A percentile compares a stretch with the other conserved stretches of the same genome.
phyloP scores from a whole-genome alignment of 2,329 filamentous ascomycete genomes.

The Aspergillus spinulosporus region DNA sequence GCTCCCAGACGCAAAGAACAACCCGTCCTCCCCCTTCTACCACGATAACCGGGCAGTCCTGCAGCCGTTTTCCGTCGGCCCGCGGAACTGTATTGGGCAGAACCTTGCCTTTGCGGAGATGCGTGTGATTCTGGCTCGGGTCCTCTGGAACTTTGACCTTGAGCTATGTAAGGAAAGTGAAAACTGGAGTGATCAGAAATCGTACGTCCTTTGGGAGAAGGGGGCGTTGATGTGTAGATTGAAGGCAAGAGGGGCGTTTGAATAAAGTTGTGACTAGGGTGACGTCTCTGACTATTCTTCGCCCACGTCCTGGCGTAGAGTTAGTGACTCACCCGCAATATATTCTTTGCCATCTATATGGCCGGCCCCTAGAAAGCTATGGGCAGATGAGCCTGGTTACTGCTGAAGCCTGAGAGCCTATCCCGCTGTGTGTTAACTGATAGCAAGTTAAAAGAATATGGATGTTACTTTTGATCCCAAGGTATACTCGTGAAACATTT shows the following conservation, averaged over 20 bases:
- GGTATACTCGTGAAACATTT: too few relatives aligned
- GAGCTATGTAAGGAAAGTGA: not conserved
- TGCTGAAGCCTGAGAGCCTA: too few relatives aligned
- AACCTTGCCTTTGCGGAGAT: not conserved
- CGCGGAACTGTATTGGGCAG: not conserved
- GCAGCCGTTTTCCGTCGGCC: not conserved
- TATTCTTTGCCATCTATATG: too few relatives aligned
- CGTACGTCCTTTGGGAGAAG: not conserved
- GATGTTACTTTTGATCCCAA: too few relatives aligned
- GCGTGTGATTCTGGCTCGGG: not conserved
- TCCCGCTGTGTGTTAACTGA: too few relatives aligned
- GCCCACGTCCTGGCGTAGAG: too few relatives aligned
- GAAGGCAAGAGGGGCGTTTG: not conserved
- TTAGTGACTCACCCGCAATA: too few relatives aligned
- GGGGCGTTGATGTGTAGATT: not conserved
- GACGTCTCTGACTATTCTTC: too few relatives aligned
- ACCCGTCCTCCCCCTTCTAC: not conserved
- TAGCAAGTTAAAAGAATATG: too few relatives aligned
- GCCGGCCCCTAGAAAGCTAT: too few relatives aligned
- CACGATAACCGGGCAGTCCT: not conserved
- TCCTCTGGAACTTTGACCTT: not conserved
- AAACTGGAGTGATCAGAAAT: not conserved
- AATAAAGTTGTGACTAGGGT: too few relatives aligned
- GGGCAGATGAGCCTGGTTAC: too few relatives aligned
- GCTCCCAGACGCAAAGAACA: conserved; percentile 17